phyloP scores from a whole-genome alignment of 306 rosid species.

The Inga laurina region DNA sequence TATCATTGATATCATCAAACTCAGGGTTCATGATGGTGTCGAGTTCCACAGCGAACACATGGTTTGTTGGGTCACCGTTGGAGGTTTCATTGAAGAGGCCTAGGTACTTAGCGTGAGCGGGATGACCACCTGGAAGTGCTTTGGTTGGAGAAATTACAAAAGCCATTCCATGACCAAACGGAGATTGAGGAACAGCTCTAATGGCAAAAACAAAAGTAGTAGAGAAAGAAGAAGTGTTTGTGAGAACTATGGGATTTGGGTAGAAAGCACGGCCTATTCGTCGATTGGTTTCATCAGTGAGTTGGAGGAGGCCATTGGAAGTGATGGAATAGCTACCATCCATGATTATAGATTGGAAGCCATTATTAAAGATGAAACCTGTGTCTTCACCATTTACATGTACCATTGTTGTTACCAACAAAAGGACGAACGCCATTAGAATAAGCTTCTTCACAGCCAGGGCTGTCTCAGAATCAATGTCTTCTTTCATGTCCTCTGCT shows the following conservation, averaged over 20 bases:
- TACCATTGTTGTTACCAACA: slow-evolving; percentile 9
- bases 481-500: background rate
- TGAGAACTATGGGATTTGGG: background rate
- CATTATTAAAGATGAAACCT: background rate
- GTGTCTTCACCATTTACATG: background rate
- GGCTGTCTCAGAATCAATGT: background rate
- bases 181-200: background rate
- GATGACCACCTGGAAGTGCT: slow-evolving; percentile 35
- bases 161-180: background rate
- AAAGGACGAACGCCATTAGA: slow-evolving; percentile 26
- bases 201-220: background rate
- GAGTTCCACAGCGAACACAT: slow-evolving; percentile 58
- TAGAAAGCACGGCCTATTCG: background rate
- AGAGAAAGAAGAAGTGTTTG: background rate
- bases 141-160: slow-evolving; percentile 50
- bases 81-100: slow-evolving; percentile 52
- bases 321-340: background rate
- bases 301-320: background rate
- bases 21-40: slow-evolving; percentile 43
- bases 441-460: background rate
- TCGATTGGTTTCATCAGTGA: background rate
- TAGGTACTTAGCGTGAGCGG: slow-evolving; percentile 43
- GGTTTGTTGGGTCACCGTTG: slow-evolving; percentile 44
- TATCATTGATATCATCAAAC: slow-evolving; percentile 53
- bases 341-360: background rate